phyloP scores from a whole-genome alignment of 345 rosid species.

The Erysimum cheiranthoides region DNA sequence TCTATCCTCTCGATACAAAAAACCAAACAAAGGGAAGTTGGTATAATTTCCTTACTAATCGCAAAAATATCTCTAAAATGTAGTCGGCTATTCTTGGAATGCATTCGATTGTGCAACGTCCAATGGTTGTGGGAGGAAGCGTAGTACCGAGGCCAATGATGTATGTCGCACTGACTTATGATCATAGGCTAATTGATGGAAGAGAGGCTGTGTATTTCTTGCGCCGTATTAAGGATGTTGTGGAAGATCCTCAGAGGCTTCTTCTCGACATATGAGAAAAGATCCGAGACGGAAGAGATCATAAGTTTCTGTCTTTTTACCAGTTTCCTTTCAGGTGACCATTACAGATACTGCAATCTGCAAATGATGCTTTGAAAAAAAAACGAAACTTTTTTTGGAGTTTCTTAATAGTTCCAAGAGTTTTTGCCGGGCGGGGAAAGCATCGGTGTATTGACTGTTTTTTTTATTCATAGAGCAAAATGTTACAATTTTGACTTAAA shows the following conservation, averaged over 20 bases:
- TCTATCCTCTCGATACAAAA: neutral
- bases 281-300: slow-evolving; percentile 6
- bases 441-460: slow-evolving; percentile 35
- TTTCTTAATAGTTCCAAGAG: slow-evolving; percentile 36
- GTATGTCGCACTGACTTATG: slow-evolving; percentile 88
- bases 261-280: slow-evolving; percentile 68
- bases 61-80: neutral
- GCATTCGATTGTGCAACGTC: slow-evolving; percentile 86
- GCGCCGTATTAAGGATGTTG: slow-evolving; percentile 88
- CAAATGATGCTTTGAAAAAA: slow-evolving; percentile 29
- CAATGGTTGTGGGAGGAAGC: slow-evolving; percentile 85
- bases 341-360: slow-evolving; percentile 25
- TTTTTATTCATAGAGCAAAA: slow-evolving; percentile 27
- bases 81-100: slow-evolving; percentile 95
- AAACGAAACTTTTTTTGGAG: neutral
- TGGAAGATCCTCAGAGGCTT: slow-evolving; percentile 87
- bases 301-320: slow-evolving; percentile 23
- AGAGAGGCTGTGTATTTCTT: slow-evolving; percentile 92
- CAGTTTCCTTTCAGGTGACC: slow-evolving; percentile 39
- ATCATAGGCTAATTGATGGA: slow-evolving; percentile 89
- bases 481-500: slow-evolving; percentile 31
- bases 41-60: neutral
- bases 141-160: slow-evolving; percentile 91
- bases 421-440: slow-evolving; percentile 42
- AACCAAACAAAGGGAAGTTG: neutral